These are phyloP conservation scores for Corynascus novoguineensis DNA, from an alignment of 495 filamentous ascomycete species.

Conservation along the genomic window DNA sequence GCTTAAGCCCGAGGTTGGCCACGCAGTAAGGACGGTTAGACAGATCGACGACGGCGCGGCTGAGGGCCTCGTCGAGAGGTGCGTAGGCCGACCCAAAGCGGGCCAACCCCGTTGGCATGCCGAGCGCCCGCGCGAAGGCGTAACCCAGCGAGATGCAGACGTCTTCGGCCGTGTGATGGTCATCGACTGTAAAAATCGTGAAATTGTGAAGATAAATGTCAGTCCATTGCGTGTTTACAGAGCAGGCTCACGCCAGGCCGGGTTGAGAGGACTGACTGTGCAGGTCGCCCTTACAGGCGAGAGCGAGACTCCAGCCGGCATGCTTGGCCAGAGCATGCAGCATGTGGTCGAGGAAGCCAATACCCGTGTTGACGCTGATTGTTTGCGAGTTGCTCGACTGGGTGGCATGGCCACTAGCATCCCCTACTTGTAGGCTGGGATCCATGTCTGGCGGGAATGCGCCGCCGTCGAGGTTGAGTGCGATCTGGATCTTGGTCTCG, in stretches of 20 bases:
- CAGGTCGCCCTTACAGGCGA: conserved; percentile 80
- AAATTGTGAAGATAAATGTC: too few species aligned
- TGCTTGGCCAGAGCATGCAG: conserved; percentile 95
- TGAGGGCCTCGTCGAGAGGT: conserved; percentile 91
- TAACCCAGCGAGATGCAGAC: conserved; percentile 82
- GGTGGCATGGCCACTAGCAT: conserved; percentile 61
- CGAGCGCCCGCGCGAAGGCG: conserved; percentile 75
- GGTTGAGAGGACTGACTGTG: conserved; percentile 66
- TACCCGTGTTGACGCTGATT: conserved; percentile 85
- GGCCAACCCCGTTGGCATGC: conserved; percentile 68
- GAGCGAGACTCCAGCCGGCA: conserved; percentile 79
- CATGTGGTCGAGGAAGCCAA: conserved; percentile 99
- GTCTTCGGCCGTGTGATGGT: conserved; percentile 98
- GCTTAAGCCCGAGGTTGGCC: conserved; percentile 69
- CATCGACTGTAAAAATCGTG: conserved; percentile 62
- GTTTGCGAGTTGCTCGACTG: conserved; percentile 75
- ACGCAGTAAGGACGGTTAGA: conserved; percentile 84
- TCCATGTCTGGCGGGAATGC: conserved; percentile 59
- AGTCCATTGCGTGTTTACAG: too few species aligned
- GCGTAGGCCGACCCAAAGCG: conserved; percentile 88
- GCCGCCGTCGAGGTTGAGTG: conserved; percentile 90
- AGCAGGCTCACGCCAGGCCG: too few species aligned
- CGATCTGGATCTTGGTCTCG: conserved; percentile 91
- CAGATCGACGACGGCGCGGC: conserved; percentile 88
- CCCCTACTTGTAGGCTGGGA: conserved; percentile 32